These are phyloP conservation scores for Sporothrix inflata DNA, from an alignment of 2,329 filamentous ascomycete genomes.

Conservation along the genomic window DNA sequence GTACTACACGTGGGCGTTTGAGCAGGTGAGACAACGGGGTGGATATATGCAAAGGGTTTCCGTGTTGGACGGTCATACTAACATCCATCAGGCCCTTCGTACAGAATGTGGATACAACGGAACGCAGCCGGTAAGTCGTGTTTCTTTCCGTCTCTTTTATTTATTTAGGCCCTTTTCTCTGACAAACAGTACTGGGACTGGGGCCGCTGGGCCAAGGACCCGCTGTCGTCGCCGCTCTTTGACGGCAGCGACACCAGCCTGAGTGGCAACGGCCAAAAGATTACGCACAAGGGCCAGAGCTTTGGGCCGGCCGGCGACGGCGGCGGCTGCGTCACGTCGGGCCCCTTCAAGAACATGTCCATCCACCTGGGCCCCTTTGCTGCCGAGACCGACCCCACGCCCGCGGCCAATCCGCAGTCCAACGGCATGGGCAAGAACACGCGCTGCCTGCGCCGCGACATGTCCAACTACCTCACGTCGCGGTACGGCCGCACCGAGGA, in stretches of 20 bases:
- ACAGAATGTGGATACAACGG: constrained; percentile 49
- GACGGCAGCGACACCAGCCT: constrained; percentile 57
- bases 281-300: constrained; percentile 36
- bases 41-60: background rate
- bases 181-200: constrained; percentile 53
- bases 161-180: background rate
- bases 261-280: constrained; percentile 51
- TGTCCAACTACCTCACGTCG: constrained; percentile 41
- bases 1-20: constrained; percentile 46
- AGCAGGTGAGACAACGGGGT: constrained; percentile 39
- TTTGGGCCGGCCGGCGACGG: constrained; percentile 53
- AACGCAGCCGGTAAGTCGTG: constrained; percentile 39
- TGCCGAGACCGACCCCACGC: constrained; percentile 37
- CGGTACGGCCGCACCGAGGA: constrained; percentile 37
- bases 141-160: background rate
- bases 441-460: constrained; percentile 51
- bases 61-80: background rate
- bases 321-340: constrained; percentile 56
- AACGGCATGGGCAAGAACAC: constrained; percentile 49
- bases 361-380: constrained; percentile 43
- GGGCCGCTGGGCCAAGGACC: constrained; percentile 51
- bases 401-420: constrained; percentile 38
- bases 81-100: constrained; percentile 6
- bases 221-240: constrained; percentile 55
- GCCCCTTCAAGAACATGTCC: constrained; percentile 48